Evolutionary conservation across 163 green algal genomes (phyloP), one percentile per base, ranked within the genome.

Genomic region (Dunaliella salina): DNA sequence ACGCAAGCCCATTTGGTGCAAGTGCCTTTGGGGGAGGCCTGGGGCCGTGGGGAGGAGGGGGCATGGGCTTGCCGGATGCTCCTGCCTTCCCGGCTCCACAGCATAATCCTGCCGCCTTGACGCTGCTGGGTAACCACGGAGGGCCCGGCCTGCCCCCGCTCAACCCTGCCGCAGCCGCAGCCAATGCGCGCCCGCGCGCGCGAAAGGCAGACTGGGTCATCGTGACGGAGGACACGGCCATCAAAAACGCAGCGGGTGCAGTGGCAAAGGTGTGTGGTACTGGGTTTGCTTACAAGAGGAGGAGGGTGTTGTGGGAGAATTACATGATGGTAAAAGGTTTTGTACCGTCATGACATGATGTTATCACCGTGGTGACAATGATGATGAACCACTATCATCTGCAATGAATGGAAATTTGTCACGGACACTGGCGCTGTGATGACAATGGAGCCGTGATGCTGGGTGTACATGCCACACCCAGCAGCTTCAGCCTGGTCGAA

Each of bases 141-240:
- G 63, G 8, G 22, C 22, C 22, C 11, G 22, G 22, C 22, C 63
- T 75, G 22, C 22, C 63, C 4, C 63, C 63, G 11, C 63, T 75
- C 22, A 29, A 26, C 22, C 63, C 63, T 30, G 63, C 63, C 1
- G 83, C 83, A 13, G 84, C 50, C 26, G 81, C 87, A 1, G 84
- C 13, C 12, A 46, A 30, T 3, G 32, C 46, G 32, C 83, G 83
- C 57, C 33, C 63, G 32, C 88, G 88, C 26, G 84, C 86, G 0
- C 86, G 86, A 57, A 91, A 89, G 84, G 88, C 88, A 29, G 88
- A 91, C 82, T 91, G 88, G n/a, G 88, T 91, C 24, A 91, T 91
- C n/a, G 88, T 91, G 29, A 91, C 88, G 72, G 88, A 89, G 84
- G 88, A 91, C 82, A 91, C 88, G 3, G 88, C 88, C 4, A 91